Conservation (phyloP, 768 basidiomycete genomes). For the Tylopilus rubrobrunneus region DNA sequence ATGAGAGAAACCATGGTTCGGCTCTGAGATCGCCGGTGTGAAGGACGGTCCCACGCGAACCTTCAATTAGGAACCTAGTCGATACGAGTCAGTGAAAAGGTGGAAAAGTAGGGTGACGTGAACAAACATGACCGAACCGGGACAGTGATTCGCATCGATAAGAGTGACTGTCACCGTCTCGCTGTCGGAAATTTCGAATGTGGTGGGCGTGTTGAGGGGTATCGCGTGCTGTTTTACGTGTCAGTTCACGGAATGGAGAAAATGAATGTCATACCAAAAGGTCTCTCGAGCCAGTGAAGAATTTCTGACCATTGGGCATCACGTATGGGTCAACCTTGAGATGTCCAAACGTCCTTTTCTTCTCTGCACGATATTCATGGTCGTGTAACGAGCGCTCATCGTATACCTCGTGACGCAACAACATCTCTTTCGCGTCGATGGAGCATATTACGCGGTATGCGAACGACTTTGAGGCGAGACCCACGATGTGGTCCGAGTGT, state of each 20-base stretch:
- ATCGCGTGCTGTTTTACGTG: constrained; percentile 44
- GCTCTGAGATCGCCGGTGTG: constrained; percentile 94
- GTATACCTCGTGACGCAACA: constrained; percentile 72
- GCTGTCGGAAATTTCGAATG: constrained; percentile 50
- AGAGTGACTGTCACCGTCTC: constrained; percentile 71
- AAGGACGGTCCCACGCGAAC: constrained; percentile 63
- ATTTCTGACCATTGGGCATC: constrained; percentile 43
- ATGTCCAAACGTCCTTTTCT: constrained; percentile 57
- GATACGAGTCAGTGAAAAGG: neutral
- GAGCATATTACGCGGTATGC: constrained; percentile 74
- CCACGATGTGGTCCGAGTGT: constrained; percentile 82
- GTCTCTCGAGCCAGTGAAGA: constrained; percentile 57
- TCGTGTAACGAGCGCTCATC: constrained; percentile 58
- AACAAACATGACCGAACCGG: constrained; percentile 85
- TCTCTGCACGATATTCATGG: constrained; percentile 29
- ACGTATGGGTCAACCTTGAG: constrained; percentile 53
- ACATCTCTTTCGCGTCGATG: constrained; percentile 79
- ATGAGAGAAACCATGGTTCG: constrained; percentile 75
- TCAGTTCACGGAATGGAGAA: neutral
- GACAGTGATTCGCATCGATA: constrained; percentile 92
- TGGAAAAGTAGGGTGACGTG: neutral
- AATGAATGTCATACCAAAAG: constrained; percentile 29
- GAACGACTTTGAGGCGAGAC: constrained; percentile 74
- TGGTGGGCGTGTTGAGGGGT: constrained; percentile 61
- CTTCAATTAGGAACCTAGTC: constrained; percentile 82